Base-by-base conservation (phyloP, 805 yeast genomes). In the Metschnikowia peoriensis region DNA sequence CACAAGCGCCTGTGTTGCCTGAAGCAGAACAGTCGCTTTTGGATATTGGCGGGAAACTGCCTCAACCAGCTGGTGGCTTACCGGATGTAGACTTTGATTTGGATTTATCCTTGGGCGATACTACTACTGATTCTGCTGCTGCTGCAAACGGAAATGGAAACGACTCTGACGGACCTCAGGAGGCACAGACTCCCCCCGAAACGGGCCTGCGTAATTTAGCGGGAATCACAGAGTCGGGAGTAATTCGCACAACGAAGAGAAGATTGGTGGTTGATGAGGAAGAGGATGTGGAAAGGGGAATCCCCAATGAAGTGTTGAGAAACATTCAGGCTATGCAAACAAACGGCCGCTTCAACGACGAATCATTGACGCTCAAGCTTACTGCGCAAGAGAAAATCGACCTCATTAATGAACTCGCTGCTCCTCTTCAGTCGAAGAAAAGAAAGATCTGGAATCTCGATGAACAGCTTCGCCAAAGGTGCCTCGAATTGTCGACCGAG, bases 261-360 rank as follows among this genome's bases (percentile, higher is more conserved):
- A 77, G 72, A 56, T 60, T 83, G 28, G 65, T 72, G 35, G 61
- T 77, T n/a, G 88, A 84, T 62, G 58, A 69, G 0, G 62, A 55
- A 6, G 75, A 68, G 16, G 82, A 78, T 43, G 65, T 82, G 39
- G 69, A 77, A n/a, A 65, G 76, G 6, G 80, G 76, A 1, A 59
- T 73, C n/a, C 66, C 75, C 28, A 64, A 68, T 22, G 69, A 66
- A 34, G 73, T 66, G 22, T 62, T 73, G 40, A 61, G 60, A 44
- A 65, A 60, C 38, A 67, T 69, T 44, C 77, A 72, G 54, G 56
- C 61, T 17, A 49, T 54, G 41, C 61, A 67, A 27, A 57, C 63
- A n/a, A 45, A 61, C 38, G 60, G 55, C 9, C 54, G 61, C 14
- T 54, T 61, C 16, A 49, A 58, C 17, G 51, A 47, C 11, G 62